Conservation (phyloP, 129 eudicot species). For the Chrysanthemum lavandulifolium region DNA sequence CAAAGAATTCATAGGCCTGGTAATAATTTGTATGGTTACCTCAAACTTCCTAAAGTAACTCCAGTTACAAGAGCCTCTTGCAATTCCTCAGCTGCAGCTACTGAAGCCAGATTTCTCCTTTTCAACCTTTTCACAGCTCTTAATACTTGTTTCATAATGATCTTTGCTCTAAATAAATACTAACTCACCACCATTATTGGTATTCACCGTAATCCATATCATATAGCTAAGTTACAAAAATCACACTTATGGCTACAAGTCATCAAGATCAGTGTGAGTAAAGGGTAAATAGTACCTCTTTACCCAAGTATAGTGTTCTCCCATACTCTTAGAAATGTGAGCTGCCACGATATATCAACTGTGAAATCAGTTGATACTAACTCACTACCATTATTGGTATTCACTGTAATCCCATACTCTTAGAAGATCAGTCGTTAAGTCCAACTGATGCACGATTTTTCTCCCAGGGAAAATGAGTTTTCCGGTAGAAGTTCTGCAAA, state of each 20-base stretch:
- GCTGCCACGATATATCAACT: constrained; percentile 86
- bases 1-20: too few species aligned
- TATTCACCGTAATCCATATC: constrained; percentile 38
- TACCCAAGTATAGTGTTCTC: constrained; percentile 53
- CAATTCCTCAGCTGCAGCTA: too few species aligned
- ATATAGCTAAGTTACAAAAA: not conserved
- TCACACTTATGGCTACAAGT: not conserved
- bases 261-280: not conserved
- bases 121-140: constrained; percentile 40
- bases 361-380: constrained; percentile 37
- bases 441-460: too few species aligned
- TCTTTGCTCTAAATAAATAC: constrained; percentile 43
- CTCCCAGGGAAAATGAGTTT: too few species aligned
- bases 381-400: too few species aligned
- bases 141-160: constrained; percentile 37
- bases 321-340: constrained; percentile 85
- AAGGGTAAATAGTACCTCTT: constrained; percentile 46
- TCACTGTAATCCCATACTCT: too few species aligned
- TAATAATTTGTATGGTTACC: too few species aligned
- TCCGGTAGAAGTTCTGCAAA: too few species aligned
- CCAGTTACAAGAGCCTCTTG: too few species aligned
- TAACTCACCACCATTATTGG: constrained; percentile 45
- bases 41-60: too few species aligned
- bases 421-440: too few species aligned
- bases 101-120: too few species aligned